phyloP scores from a whole-genome alignment of 148 eudicot genomes.

The Rhododendron kiyosumense region DNA sequence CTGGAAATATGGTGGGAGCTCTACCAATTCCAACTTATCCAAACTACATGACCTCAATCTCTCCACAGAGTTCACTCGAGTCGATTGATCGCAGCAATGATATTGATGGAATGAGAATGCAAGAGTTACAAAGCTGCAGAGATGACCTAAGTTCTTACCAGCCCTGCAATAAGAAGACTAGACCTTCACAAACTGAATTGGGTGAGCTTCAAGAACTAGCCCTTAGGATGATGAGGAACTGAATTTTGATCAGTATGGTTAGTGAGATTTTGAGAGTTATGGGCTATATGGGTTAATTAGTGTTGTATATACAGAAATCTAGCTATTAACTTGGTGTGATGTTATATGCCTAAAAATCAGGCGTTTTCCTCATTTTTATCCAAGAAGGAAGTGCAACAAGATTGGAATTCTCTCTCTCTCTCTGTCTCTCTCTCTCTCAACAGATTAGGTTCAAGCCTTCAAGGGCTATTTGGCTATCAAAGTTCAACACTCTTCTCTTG shows the following conservation, averaged over 20 bases:
- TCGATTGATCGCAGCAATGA: slow-evolving; percentile 26
- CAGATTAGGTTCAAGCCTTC: background rate
- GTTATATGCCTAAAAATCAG: slow-evolving; percentile 8
- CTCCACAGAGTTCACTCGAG: slow-evolving; percentile 62
- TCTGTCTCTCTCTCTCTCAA: slow-evolving; percentile 4
- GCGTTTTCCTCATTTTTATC: background rate
- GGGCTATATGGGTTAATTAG: background rate
- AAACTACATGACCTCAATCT: slow-evolving; percentile 22
- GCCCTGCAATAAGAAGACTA: slow-evolving; percentile 32
- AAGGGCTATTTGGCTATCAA: too few species aligned
- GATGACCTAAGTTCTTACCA: slow-evolving; percentile 18
- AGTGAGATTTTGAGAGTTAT: background rate
- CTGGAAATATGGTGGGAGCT: slow-evolving; percentile 8
- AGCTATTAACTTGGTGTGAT: slow-evolving; percentile 9
- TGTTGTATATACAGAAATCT: slow-evolving; percentile 12
- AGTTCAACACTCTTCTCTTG: background rate
- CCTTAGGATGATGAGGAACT: slow-evolving; percentile 56
- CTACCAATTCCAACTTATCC: slow-evolving; percentile 6
- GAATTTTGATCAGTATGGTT: background rate
- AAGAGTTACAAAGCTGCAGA: slow-evolving; percentile 27
- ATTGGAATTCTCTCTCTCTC: background rate
- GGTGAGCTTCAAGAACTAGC: slow-evolving; percentile 71
- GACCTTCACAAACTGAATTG: slow-evolving; percentile 43
- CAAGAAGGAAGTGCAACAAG: background rate
- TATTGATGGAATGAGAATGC: slow-evolving; percentile 20